A percentile compares a stretch with the other conserved stretches of the same genome.
Conservation (phyloP, 768 basidiomycete species). For the Russula sp. region DNA sequence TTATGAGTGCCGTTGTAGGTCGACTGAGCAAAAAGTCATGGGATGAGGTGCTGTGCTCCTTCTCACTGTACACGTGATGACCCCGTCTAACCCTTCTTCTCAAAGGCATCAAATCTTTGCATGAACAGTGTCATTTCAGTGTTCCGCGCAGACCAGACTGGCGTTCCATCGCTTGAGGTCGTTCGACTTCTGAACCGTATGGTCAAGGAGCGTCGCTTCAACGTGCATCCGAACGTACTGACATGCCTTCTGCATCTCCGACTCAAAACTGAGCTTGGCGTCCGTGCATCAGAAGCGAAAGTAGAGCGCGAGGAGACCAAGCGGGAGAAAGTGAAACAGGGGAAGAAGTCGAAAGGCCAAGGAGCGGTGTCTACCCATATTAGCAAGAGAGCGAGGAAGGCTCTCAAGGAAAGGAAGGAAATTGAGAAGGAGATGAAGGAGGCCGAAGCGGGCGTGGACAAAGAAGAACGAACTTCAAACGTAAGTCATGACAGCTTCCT, state of each 20-base stretch:
- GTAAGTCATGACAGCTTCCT: conserved; percentile 48
- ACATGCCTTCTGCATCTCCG: conserved; percentile 82
- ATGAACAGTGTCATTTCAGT: conserved; percentile 76
- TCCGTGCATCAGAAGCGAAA: conserved; percentile 71
- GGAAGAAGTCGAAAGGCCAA: conserved; percentile 39
- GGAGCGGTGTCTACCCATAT: conserved; percentile 63
- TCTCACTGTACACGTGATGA: conserved; percentile 23
- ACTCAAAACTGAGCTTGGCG: conserved; percentile 78
- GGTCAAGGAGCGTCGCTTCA: conserved; percentile 90
- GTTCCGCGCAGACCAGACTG: conserved; percentile 79
- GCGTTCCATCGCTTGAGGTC: conserved; percentile 77
- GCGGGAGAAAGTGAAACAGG: conserved; percentile 38
- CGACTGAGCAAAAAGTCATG: conserved; percentile 82
- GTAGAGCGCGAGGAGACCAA: conserved; percentile 50
- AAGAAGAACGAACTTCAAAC: conserved; percentile 78
- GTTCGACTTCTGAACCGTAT: conserved; percentile 92
- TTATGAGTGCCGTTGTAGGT: conserved; percentile 84
- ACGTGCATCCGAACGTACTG: conserved; percentile 85
- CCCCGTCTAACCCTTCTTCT: conserved; percentile 27
- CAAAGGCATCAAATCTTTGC: conserved; percentile 82
- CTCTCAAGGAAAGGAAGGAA: conserved; percentile 80
- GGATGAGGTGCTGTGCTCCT: conserved; percentile 64
- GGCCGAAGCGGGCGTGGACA: conserved; percentile 90
- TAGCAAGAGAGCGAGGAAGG: conserved; percentile 90
- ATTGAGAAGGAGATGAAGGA: conserved; percentile 91